Percentiles rank a stretch among this genome's conserved stretches.
These are phyloP conservation scores for Acacia concinna DNA, from an alignment of 331 rosid genomes.

Conservation along the genomic window DNA sequence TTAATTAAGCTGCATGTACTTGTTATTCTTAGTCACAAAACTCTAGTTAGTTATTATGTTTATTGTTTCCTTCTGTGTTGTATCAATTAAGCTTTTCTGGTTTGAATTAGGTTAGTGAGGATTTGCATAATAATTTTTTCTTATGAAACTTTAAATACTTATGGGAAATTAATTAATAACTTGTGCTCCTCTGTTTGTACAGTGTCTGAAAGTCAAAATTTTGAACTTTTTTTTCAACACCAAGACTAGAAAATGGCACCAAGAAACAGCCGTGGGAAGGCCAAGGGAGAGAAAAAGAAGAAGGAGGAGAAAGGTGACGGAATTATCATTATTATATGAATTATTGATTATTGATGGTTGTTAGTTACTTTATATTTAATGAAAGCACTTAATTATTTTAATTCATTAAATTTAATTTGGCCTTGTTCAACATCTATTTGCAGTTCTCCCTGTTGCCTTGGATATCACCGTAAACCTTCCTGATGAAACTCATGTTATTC, in stretches of 20 bases:
- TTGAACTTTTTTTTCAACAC: constrained; percentile 29
- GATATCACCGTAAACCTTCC: constrained; percentile 84
- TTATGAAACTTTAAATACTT: neutral
- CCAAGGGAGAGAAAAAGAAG: constrained; percentile 90
- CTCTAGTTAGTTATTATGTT: neutral
- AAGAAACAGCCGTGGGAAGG: constrained; percentile 83
- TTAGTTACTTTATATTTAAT: neutral
- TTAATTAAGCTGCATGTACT: neutral
- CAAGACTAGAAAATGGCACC: constrained; percentile 69
- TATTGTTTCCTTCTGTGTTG: neutral
- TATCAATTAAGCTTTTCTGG: neutral
- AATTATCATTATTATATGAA: no score
- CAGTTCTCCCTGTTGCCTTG: constrained; percentile 90
- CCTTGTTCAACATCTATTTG: constrained; percentile 23
- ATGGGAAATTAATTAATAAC: neutral
- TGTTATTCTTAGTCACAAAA: neutral
- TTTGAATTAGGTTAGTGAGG: neutral
- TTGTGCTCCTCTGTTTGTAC: neutral
- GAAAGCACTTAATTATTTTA: neutral
- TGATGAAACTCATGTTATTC: constrained; percentile 70
- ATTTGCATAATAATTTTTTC: neutral
- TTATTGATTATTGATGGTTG: neutral
- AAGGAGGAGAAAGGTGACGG: constrained; percentile 78
- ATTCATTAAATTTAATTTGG: neutral
- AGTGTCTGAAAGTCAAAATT: constrained; percentile 27